Evolutionary conservation across 192 early-diverging fungal species (phyloP).

Genomic region (Entomortierella lignicola): DNA sequence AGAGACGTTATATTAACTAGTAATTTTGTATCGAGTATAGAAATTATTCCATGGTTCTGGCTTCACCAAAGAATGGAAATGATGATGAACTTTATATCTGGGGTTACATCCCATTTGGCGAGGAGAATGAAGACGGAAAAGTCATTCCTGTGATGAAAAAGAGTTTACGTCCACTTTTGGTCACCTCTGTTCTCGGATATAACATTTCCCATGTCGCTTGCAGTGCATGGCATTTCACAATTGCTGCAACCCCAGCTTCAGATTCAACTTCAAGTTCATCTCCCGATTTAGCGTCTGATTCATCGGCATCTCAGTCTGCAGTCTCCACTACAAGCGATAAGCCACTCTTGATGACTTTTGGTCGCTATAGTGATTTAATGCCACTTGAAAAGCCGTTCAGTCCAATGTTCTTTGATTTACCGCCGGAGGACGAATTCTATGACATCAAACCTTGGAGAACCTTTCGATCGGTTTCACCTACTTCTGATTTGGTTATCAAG

Average conservation of each 20-base stretch:
- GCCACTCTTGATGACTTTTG: slow-evolving; percentile 51
- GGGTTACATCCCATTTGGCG: slow-evolving; percentile 51
- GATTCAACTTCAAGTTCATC: too few species aligned
- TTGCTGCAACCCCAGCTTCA: slow-evolving; percentile 25
- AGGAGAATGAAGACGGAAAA: slow-evolving; percentile 29
- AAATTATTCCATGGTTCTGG: slow-evolving; percentile 43
- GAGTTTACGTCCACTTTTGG: slow-evolving; percentile 37
- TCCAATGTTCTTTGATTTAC: slow-evolving; percentile 37
- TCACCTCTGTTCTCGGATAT: slow-evolving; percentile 50
- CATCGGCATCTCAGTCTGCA: not conserved
- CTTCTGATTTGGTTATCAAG: slow-evolving; percentile 45
- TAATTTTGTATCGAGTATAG: not conserved
- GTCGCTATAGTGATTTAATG: slow-evolving; percentile 24
- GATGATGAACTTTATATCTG: slow-evolving; percentile 53
- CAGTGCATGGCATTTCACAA: slow-evolving; percentile 50
- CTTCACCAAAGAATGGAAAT: slow-evolving; percentile 29
- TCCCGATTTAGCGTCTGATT: too few species aligned
- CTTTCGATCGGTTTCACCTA: slow-evolving; percentile 25
- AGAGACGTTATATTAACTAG: not conserved
- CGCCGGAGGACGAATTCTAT: slow-evolving; percentile 52
- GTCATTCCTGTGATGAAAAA: slow-evolving; percentile 35
- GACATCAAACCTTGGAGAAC: slow-evolving; percentile 46
- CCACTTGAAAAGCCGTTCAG: slow-evolving; percentile 42
- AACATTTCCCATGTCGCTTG: slow-evolving; percentile 50
- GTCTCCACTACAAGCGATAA: slow-evolving; percentile 10